phyloP scores from a whole-genome alignment of 768 basidiomycete genomes.

The Leucocoprinus sp. region DNA sequence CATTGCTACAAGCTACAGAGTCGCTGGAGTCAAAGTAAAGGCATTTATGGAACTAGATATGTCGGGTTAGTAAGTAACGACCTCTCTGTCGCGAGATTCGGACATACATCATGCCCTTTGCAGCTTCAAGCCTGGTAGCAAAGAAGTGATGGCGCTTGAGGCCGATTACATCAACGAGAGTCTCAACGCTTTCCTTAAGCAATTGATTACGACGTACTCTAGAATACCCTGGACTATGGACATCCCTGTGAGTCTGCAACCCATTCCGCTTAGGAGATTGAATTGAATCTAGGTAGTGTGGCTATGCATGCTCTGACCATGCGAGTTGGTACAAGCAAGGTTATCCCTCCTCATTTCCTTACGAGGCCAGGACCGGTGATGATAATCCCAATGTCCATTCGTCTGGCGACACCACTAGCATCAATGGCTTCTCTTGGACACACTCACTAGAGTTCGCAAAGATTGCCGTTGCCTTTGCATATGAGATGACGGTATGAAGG shows the following conservation, averaged over 20 bases:
- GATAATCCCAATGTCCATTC: constrained; percentile 39
- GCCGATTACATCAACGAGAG: constrained; percentile 31
- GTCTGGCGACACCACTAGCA: constrained; percentile 35
- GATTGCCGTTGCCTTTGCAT: constrained; percentile 47
- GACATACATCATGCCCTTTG: constrained; percentile 6
- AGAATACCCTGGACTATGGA: constrained; percentile 30
- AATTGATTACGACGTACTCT: constrained; percentile 28
- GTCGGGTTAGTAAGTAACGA: constrained; percentile 25
- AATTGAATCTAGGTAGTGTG: constrained; percentile 19
- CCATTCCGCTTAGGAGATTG: background rate
- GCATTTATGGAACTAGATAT: constrained; percentile 44
- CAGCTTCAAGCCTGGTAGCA: constrained; percentile 40
- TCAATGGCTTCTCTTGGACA: constrained; percentile 37
- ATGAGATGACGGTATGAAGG: constrained; percentile 34
- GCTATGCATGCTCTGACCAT: constrained; percentile 39
- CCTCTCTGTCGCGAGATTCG: background rate
- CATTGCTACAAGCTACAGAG: constrained; percentile 42
- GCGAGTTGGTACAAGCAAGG: constrained; percentile 38
- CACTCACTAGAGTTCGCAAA: constrained; percentile 57
- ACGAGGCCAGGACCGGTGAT: constrained; percentile 32
- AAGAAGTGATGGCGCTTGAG: constrained; percentile 31
- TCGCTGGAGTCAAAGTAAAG: constrained; percentile 32
- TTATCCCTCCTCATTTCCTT: constrained; percentile 32
- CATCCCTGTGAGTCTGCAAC: constrained; percentile 23
- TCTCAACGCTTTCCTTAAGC: constrained; percentile 38